Evolutionary conservation across 306 rosid species (phyloP).

Genomic region (Cicer judaicum): DNA sequence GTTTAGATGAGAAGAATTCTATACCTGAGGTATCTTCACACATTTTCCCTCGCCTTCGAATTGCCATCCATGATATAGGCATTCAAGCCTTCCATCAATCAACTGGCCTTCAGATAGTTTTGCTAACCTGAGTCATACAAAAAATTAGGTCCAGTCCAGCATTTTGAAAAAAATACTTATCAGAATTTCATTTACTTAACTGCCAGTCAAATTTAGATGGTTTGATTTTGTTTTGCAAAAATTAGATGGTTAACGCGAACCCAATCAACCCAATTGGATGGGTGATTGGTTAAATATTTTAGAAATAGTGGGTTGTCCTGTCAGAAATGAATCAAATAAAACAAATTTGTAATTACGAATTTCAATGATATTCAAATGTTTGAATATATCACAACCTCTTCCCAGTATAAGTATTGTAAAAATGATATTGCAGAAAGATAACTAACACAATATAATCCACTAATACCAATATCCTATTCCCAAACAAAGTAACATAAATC

Average conservation of each 20-base stretch:
- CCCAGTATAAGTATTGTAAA: not conserved
- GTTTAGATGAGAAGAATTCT: not conserved
- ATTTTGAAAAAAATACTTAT: conserved; percentile 4
- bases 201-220: not conserved
- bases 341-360: not conserved
- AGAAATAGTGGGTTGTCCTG: not conserved
- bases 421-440: not conserved
- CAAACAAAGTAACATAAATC: not conserved
- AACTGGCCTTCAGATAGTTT: conserved; percentile 95
- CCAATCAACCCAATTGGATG: not conserved
- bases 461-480: not conserved
- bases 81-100: conserved; percentile 89
- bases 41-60: conserved; percentile 93
- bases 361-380: not conserved
- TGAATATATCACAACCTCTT: not conserved
- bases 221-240: not conserved
- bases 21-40: conserved; percentile 96
- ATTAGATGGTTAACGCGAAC: not conserved
- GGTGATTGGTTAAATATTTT: no score
- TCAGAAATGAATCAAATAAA: not conserved
- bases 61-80: conserved; percentile 98
- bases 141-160: conserved; percentile 38
- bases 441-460: not conserved
- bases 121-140: conserved; percentile 69
- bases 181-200: conserved; percentile 15